Evolutionary conservation across 1,139 yeast species (phyloP).

Genomic region (Geotrichum australiense): DNA sequence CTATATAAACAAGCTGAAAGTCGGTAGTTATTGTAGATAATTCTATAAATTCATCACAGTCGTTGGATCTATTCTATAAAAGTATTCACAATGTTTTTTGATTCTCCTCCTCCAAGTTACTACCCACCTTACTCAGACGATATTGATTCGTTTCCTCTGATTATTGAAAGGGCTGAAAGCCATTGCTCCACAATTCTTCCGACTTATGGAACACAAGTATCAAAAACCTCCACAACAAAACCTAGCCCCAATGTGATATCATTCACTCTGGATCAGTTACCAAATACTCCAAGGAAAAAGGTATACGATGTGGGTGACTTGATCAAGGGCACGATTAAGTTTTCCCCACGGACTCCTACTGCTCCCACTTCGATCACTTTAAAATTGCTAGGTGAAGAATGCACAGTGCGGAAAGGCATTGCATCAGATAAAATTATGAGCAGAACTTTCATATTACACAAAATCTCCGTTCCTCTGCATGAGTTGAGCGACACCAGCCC

Average conservation of each 20-base stretch:
- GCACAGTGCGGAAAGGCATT: constrained; percentile 6
- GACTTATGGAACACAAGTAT: constrained; percentile 5
- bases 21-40: not conserved
- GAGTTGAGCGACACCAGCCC: not conserved
- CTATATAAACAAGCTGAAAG: constrained; percentile 1
- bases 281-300: not conserved
- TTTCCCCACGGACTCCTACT: constrained; percentile 8
- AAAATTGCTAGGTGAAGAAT: constrained; percentile 6
- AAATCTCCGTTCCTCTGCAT: constrained; percentile 7
- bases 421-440: constrained; percentile 8
- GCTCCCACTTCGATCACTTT: constrained; percentile 4
- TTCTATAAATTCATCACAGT: not conserved
- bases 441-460: constrained; percentile 3
- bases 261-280: constrained; percentile 2
- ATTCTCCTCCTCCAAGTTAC: constrained; percentile 11
- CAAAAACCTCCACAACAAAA: not conserved
- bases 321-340: constrained; percentile 11
- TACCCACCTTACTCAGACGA: constrained; percentile 12
- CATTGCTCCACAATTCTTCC: constrained; percentile 12
- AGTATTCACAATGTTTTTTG: not conserved
- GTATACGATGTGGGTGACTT: constrained; percentile 13
- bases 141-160: constrained; percentile 11
- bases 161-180: constrained; percentile 6
- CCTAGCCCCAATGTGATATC: not conserved
- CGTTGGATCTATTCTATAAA: not conserved